A percentile compares a stretch with the other conserved stretches of the same genome.
Evolutionary conservation across 495 filamentous ascomycete species (phyloP).

Genomic region (Penicillium goetzii): DNA sequence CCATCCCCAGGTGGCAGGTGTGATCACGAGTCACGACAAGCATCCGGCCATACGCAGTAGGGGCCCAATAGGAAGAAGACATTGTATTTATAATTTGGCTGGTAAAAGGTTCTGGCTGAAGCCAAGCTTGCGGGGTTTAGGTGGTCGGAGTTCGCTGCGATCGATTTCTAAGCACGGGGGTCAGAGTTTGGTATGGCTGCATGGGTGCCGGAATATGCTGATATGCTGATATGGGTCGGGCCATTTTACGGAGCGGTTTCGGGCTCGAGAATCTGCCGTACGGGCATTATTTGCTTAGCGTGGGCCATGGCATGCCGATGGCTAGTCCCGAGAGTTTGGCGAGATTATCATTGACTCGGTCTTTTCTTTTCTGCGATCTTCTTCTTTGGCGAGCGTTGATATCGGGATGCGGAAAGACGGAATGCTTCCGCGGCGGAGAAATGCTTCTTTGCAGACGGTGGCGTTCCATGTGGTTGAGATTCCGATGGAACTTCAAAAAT

Average conservation of each 20-base stretch:
- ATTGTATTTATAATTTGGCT: not conserved
- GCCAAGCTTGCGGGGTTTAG: not conserved
- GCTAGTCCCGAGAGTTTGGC: not conserved
- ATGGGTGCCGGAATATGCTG: not conserved
- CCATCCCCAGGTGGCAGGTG: conserved; percentile 7
- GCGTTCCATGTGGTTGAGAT: not conserved
- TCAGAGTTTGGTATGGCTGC: not conserved
- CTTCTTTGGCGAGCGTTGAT: not conserved
- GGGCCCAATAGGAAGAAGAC: not conserved
- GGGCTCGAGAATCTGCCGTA: not conserved
- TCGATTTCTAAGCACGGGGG: not conserved
- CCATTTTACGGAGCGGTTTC: not conserved
- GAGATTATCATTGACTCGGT: not conserved
- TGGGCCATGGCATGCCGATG: not conserved
- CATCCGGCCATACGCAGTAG: not conserved
- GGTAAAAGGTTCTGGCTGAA: not conserved
- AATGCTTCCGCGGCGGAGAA: not conserved
- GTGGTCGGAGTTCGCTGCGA: not conserved
- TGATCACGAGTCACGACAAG: not conserved
- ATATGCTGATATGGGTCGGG: not conserved
- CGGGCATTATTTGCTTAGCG: not conserved
- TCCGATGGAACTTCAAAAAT: too few relatives aligned
- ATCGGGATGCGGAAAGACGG: not conserved
- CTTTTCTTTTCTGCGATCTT: not conserved
- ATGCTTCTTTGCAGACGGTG: too few relatives aligned